Evolutionary conservation across 768 basidiomycete species (phyloP), one percentile per base, ranked within the genome.

Genomic region (Pulveroboletus frians): DNA sequence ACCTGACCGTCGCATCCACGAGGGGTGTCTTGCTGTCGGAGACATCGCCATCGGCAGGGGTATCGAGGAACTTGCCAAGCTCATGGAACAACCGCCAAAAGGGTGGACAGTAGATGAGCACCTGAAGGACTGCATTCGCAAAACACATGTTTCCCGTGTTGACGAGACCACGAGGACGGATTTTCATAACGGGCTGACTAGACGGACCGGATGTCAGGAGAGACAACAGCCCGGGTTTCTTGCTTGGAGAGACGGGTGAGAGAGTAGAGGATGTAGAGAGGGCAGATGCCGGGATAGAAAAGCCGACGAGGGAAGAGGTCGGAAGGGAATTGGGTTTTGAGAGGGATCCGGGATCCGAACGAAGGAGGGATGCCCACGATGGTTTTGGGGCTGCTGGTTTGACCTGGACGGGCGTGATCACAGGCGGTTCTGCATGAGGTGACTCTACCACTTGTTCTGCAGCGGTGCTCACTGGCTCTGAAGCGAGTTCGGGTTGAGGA

Each of bases 61-160:
- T 43, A 58, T 53, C 60, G 37, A 84, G 62, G 29, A 80, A 65
- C 58, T 74, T 76, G 26, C 79, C 85, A 3, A 97, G 71, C 53
- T 88, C 84, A 18, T 69, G 71, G 61, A 99, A 87, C 31, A 97
- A 67, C 39, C 75, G 75, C 60, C 84, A 83, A 67, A 98, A 97
- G 1, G 88, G 90, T n/a, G 79, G 76, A 58, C 87, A 92, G 67
- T 92, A 95, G 1, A 94, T 79, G 26, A 99, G 75, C 2, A 88
- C 81, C 71, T 98, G 95, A 27, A 99, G 72, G 20, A 97, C 88
- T 0, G 92, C 83, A 60, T 97, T 99, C 26, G 93, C 93, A 63
- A 97, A 99, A 66, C 95, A 99, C 84, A 97, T 85, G 69, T 99
- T 99, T 1, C 95, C 94, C 3, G 81, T 86, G 68, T 99, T 99